Evolutionary conservation across 208 protist species (phyloP).

Genomic region (Perkinsela sp.): DNA sequence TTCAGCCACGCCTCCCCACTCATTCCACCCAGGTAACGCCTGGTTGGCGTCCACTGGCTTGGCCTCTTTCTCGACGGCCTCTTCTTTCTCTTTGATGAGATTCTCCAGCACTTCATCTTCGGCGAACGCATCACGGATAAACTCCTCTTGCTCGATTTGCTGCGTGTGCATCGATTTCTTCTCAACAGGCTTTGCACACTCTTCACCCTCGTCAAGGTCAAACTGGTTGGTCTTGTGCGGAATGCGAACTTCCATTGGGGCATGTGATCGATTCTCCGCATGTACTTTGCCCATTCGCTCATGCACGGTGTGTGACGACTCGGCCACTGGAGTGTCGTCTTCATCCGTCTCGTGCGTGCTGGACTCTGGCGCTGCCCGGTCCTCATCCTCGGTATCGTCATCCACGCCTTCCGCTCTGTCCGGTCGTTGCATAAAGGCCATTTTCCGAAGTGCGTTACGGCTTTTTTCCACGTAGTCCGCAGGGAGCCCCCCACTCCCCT

Average conservation of each 20-base stretch:
- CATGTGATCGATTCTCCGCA: not conserved
- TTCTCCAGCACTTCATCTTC: conserved; percentile 58
- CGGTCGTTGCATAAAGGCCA: conserved; percentile 13
- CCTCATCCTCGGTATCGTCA: conserved; percentile 5
- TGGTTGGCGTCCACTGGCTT: conserved; percentile 45
- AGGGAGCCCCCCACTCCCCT: conserved; percentile 2
- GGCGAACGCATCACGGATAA: conserved; percentile 63
- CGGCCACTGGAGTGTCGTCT: not conserved
- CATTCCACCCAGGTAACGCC: conserved; percentile 57
- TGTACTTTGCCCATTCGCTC: not conserved
- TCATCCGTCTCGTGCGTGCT: conserved; percentile 2
- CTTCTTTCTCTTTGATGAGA: conserved; percentile 51
- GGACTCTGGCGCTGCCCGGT: conserved; percentile 3
- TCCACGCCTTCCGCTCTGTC: conserved; percentile 14
- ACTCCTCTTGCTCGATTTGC: conserved; percentile 34
- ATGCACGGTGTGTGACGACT: conserved; percentile 5
- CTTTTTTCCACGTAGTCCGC: conserved; percentile 3
- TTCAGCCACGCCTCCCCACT: conserved; percentile 35
- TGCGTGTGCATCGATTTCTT: conserved; percentile 8
- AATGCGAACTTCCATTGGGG: not conserved
- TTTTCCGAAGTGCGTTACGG: conserved; percentile 3
- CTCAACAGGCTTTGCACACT: not conserved
- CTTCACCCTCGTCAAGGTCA: not conserved
- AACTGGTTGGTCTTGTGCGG: not conserved
- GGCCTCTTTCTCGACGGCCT: conserved; percentile 48